phyloP scores from a whole-genome alignment of 2,329 filamentous ascomycete species.

The Diplodia corticola region DNA sequence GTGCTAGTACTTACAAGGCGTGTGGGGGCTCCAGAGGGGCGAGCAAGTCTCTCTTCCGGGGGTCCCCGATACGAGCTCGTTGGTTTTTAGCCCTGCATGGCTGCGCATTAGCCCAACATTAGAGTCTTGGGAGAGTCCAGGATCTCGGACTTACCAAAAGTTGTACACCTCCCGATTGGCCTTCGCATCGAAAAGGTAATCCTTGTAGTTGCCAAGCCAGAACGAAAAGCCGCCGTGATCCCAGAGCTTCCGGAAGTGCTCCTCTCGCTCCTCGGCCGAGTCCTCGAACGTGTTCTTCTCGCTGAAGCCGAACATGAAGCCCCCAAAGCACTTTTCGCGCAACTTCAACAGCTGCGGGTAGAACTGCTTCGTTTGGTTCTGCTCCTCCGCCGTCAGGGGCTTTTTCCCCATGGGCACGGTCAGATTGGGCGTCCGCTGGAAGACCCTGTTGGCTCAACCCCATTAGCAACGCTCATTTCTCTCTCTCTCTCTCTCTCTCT shows the following conservation, averaged over 20 bases:
- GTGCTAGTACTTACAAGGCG: constrained; percentile 32
- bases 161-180: constrained; percentile 48
- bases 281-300: constrained; percentile 56
- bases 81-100: constrained; percentile 43
- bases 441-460: constrained; percentile 51
- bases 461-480: no score
- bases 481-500: no score
- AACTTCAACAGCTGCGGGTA: constrained; percentile 53
- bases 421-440: constrained; percentile 67
- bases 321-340: constrained; percentile 57
- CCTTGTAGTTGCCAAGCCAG: constrained; percentile 47
- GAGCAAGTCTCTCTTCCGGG: constrained; percentile 48
- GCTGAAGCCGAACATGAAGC: constrained; percentile 59
- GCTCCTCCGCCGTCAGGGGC: constrained; percentile 51
- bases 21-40: constrained; percentile 48
- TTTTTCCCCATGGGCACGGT: constrained; percentile 62
- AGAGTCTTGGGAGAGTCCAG: no score
- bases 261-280: constrained; percentile 44
- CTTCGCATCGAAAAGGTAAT: constrained; percentile 42
- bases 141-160: constrained; percentile 37
- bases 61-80: constrained; percentile 44
- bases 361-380: constrained; percentile 46
- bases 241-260: constrained; percentile 46
- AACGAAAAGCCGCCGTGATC: constrained; percentile 43
- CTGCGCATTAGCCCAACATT: background rate